Percentiles rank a stretch among this genome's conserved stretches.
Evolutionary conservation across 352 stramenopile genomes (phyloP).

Genomic region (Globisporangium perplexum): DNA sequence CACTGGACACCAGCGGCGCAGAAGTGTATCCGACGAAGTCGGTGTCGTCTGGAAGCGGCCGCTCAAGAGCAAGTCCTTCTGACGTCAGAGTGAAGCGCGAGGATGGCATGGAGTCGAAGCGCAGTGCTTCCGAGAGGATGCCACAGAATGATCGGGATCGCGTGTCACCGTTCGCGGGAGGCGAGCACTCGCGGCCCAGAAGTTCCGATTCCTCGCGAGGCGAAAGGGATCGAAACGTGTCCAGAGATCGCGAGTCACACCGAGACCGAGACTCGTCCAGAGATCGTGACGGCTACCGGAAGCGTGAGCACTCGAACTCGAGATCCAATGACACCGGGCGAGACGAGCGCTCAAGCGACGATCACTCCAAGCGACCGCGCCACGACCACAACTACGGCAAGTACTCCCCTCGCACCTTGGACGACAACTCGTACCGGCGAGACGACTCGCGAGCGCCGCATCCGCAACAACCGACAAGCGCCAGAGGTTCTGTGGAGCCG

Average conservation of each 20-base stretch:
- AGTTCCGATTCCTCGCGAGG: constrained; percentile 1
- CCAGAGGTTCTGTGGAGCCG: background rate
- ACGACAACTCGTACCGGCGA: background rate
- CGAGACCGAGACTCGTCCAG: background rate
- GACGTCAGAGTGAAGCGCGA: background rate
- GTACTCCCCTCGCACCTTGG: constrained; percentile 4
- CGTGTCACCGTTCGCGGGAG: background rate
- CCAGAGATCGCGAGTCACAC: background rate
- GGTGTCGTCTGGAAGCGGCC: background rate
- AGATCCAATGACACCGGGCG: background rate
- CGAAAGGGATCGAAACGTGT: background rate
- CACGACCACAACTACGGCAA: constrained; percentile 1
- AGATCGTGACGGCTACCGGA: constrained; percentile 1
- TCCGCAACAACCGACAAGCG: background rate
- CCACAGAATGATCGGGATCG: background rate
- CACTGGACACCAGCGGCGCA: background rate
- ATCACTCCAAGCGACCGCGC: constrained; percentile 7
- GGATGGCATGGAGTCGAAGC: background rate
- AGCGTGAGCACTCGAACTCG: constrained; percentile 5
- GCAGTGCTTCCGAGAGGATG: background rate
- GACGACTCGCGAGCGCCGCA: background rate
- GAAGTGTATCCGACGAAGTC: background rate
- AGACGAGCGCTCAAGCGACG: background rate
- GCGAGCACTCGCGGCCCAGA: background rate
- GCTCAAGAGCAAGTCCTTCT: background rate